phyloP scores from a whole-genome alignment of 192 early-diverging fungal species.

The Backusella macrospora region DNA sequence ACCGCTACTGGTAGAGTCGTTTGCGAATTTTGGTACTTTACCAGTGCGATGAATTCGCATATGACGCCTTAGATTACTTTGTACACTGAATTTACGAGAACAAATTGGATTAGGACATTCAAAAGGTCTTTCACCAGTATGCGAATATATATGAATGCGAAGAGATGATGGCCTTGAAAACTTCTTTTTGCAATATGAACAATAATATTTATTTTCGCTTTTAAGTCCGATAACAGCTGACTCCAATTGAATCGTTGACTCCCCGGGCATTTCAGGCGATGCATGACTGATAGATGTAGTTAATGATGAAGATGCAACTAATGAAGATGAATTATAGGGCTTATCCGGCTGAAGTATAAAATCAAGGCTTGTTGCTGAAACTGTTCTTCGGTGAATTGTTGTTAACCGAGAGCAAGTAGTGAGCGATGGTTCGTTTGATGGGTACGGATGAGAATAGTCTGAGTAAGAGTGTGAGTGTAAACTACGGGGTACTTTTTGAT shows the following conservation, averaged over 20 bases:
- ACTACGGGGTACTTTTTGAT: neutral
- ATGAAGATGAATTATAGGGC: neutral
- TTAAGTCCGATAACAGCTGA: neutral
- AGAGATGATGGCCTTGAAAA: slow-evolving; percentile 73
- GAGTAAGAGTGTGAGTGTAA: slow-evolving; percentile 1
- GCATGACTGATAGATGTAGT: neutral
- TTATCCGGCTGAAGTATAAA: neutral
- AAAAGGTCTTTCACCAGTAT: slow-evolving; percentile 78
- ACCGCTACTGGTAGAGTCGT: no score
- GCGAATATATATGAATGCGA: slow-evolving; percentile 69
- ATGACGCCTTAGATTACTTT: slow-evolving; percentile 76
- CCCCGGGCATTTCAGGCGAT: neutral
- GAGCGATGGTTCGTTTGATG: neutral
- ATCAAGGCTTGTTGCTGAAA: neutral
- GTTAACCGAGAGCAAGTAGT: neutral
- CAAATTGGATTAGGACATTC: slow-evolving; percentile 64
- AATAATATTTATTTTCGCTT: slow-evolving; percentile 52
- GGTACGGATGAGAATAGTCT: neutral
- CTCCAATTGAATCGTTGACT: neutral
- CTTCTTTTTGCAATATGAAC: slow-evolving; percentile 59
- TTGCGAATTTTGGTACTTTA: neutral
- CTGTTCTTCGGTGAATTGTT: neutral
- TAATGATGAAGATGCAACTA: neutral
- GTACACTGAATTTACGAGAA: slow-evolving; percentile 67
- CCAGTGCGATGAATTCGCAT: slow-evolving; percentile 48